phyloP scores from a whole-genome alignment of 1,284 basidiomycete genomes.

The Neonothopanus nambi region DNA sequence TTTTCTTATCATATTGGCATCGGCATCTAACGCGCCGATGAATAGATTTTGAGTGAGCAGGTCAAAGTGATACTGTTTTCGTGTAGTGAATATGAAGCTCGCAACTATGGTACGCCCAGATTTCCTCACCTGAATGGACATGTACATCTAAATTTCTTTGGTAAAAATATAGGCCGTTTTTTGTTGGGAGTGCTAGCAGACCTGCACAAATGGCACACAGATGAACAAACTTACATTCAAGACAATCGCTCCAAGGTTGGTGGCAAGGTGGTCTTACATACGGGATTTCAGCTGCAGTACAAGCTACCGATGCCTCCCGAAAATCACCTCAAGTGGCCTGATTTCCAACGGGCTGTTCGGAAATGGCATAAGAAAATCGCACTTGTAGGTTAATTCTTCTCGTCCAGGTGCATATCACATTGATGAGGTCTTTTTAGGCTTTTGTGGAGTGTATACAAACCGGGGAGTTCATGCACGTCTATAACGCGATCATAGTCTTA shows the following conservation, averaged over 20 bases:
- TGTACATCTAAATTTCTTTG: constrained; percentile 13
- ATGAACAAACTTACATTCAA: constrained; percentile 64
- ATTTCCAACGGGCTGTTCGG: constrained; percentile 70
- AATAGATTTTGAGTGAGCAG: constrained; percentile 81
- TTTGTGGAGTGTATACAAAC: constrained; percentile 66
- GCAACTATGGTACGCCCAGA: constrained; percentile 77
- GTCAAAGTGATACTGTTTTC: constrained; percentile 86
- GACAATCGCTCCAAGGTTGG: constrained; percentile 68
- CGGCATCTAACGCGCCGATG: constrained; percentile 13
- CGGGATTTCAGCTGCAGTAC: constrained; percentile 63
- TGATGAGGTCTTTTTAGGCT: constrained; percentile 39
- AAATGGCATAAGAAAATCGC: constrained; percentile 84
- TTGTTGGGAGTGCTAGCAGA: constrained; percentile 79
- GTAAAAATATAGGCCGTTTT: constrained; percentile 73
- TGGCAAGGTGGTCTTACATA: constrained; percentile 62
- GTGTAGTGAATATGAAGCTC: constrained; percentile 94
- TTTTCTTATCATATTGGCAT: constrained; percentile 9
- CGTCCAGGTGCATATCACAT: background rate
- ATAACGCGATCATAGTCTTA: constrained; percentile 88
- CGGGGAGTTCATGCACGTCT: constrained; percentile 92
- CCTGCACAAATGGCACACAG: constrained; percentile 73
- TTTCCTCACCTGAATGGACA: constrained; percentile 6
- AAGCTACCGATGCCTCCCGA: constrained; percentile 40
- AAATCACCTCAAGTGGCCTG: constrained; percentile 67
- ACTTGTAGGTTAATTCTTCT: constrained; percentile 42